Conservation (phyloP, 1,139 yeast species). For the Blastobotrys elegans region DNA sequence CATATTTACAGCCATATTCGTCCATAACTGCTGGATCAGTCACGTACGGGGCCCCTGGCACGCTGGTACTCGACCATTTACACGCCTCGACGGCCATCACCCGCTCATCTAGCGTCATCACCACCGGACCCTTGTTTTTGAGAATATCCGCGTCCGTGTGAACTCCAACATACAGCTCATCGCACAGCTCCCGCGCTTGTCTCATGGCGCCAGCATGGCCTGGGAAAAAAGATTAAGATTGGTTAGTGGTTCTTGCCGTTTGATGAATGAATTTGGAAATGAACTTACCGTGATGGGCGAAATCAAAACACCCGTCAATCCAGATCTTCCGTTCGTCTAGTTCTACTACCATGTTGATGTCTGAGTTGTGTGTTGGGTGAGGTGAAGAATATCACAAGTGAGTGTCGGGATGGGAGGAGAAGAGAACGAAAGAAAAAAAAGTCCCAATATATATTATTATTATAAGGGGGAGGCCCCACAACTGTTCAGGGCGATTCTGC, state of each 20-base stretch:
- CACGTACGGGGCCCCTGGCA: conserved; percentile 88
- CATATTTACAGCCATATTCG: conserved; percentile 68
- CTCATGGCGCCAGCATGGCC: conserved; percentile 95
- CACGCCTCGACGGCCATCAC: conserved; percentile 81
- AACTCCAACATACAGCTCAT: conserved; percentile 76
- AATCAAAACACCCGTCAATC: conserved; percentile 98
- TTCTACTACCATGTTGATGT: not conserved
- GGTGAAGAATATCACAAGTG: no score
- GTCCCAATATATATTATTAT: no score
- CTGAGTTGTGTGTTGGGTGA: no score
- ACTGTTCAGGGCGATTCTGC: no score
- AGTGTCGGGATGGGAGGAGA: no score
- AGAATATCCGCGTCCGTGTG: conserved; percentile 87
- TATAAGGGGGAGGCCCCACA: no score
- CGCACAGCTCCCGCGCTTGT: conserved; percentile 80
- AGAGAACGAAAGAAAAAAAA: no score
- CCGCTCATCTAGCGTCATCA: conserved; percentile 78
- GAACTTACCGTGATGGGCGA: conserved; percentile 83
- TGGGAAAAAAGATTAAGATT: conserved; percentile 17
- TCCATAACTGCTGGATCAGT: conserved; percentile 83
- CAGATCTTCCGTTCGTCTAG: conserved; percentile 38
- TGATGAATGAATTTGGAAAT: not conserved
- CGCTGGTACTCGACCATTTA: conserved; percentile 76
- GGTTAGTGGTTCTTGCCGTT: not conserved
- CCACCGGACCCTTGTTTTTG: conserved; percentile 86